Conservation (phyloP, 768 basidiomycete species). For the Auriculariales sp. region DNA sequence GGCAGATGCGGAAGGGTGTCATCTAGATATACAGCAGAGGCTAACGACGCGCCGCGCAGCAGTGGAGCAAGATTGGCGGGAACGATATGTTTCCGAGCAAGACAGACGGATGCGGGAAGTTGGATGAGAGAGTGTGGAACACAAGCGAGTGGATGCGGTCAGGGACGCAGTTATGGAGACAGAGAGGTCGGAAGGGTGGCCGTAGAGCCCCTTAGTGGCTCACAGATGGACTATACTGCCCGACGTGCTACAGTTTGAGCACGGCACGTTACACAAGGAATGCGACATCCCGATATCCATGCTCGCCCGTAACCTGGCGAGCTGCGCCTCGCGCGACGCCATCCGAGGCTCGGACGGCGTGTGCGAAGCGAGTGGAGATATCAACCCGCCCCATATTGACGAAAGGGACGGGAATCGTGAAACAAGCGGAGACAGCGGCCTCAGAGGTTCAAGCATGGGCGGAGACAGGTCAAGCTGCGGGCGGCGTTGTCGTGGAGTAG, state of each 20-base stretch:
- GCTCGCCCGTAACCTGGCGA: slow-evolving; percentile 44
- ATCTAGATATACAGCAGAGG: background rate
- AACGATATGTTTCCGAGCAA: background rate
- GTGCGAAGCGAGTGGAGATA: slow-evolving; percentile 8
- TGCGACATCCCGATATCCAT: slow-evolving; percentile 23
- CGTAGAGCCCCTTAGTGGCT: background rate
- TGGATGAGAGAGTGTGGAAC: background rate
- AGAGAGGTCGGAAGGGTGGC: background rate
- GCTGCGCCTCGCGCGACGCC: slow-evolving; percentile 51
- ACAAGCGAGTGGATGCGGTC: background rate
- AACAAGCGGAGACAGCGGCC: slow-evolving; percentile 12
- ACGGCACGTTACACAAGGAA: background rate
- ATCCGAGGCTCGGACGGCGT: slow-evolving; percentile 20
- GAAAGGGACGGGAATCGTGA: slow-evolving; percentile 7
- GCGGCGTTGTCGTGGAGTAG: slow-evolving; percentile 15
- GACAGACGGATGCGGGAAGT: background rate
- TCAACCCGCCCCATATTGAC: slow-evolving; percentile 5
- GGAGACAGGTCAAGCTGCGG: background rate
- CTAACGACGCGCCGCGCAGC: background rate
- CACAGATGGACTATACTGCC: background rate
- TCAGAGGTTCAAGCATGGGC: slow-evolving; percentile 6
- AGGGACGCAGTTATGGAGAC: background rate
- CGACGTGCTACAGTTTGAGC: background rate
- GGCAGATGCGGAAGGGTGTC: too few relatives aligned
- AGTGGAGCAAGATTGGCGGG: background rate